Base-by-base conservation (phyloP, 176 grass and related monocot species). In the Aechmea fasciata region DNA sequence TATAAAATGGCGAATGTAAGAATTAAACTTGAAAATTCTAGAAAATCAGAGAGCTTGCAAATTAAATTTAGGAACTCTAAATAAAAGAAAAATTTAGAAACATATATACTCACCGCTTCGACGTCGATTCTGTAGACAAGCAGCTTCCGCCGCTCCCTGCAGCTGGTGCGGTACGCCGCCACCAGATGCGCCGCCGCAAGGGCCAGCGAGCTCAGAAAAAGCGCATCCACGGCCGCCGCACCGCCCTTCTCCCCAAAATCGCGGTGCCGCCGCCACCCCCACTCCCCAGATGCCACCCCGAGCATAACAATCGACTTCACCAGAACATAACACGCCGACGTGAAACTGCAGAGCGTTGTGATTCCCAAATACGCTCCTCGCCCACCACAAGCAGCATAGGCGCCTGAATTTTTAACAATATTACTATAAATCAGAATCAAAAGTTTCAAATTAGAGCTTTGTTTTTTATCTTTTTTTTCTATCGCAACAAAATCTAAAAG, bases 101-200 rank as follows among this genome's bases (percentile, higher is more conserved):
- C 7, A 41, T 7, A 23, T 1, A n/a, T 28, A 79, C 83, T 82
- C 70, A 96, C 93, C 1, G 93, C 93, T 47, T 96, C 93, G n/a
- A 90, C 80, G 77, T 96, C 93, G 81, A 96, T 96, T 77, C 76
- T 83, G 73, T 96, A 92, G 1, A 96, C 88, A 64, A 92, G 83
- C 75, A 90, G 48, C n/a, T 90, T 90, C 13, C 88, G 78, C 48
- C 93, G 89, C 83, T 96, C 88, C 70, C 85, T 70, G 83, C 86
- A 96, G 69, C 83, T 96, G 65, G 93, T 83, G 64, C 93, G 86
- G 69, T 96, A 96, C 8, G 93, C 93, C 10, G 73, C 86, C 54
- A 75, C 88, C 26, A 96, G 19, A 78, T 96, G 93, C 63, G 93
- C 93, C 66, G 79, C 59, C 26, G 93, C 89, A 69, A 96, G 79